These are phyloP conservation scores for Discostella stelligeroides DNA, from an alignment of 108 stramenopile species.

Conservation along the genomic window DNA sequence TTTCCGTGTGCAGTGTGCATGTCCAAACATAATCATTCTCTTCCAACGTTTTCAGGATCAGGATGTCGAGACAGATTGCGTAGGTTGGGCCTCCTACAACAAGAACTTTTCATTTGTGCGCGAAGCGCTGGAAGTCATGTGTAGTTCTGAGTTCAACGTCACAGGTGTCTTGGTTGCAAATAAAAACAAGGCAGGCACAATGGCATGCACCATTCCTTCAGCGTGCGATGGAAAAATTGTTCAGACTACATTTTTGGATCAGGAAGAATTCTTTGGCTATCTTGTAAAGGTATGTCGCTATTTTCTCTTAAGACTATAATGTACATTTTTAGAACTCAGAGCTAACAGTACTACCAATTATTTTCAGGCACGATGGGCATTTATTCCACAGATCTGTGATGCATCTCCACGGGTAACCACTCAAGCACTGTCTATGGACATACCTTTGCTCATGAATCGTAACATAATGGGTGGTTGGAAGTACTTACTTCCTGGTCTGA, in stretches of 20 bases:
- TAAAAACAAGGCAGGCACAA: conserved; percentile 43
- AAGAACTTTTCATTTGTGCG: conserved; percentile 53
- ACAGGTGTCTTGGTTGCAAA: conserved; percentile 53
- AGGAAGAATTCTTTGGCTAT: conserved; percentile 41
- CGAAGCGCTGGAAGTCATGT: conserved; percentile 53
- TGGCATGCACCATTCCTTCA: conserved; percentile 41
- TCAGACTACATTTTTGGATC: conserved; percentile 49
- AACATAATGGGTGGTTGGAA: conserved; percentile 59
- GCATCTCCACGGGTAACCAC: conserved; percentile 53
- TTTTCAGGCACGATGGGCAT: conserved; percentile 46
- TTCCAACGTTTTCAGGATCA: conserved; percentile 9
- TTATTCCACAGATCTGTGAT: conserved; percentile 53
- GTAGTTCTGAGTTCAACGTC: conserved; percentile 49
- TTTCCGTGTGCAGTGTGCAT: not conserved
- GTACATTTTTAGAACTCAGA: too few species aligned
- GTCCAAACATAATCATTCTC: not conserved
- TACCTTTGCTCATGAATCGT: conserved; percentile 50
- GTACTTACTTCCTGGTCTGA: conserved; percentile 41
- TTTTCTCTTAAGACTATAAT: too few species aligned
- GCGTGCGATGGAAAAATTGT: conserved; percentile 41
- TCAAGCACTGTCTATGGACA: conserved; percentile 49
- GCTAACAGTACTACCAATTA: not conserved
- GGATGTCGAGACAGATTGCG: conserved; percentile 48
- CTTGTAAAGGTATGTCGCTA: conserved; percentile 25
- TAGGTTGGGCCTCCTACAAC: conserved; percentile 48